These are phyloP conservation scores for Cyberlindnera nakhonratchasimensis DNA, from an alignment of 805 yeast genomes.

Conservation along the genomic window DNA sequence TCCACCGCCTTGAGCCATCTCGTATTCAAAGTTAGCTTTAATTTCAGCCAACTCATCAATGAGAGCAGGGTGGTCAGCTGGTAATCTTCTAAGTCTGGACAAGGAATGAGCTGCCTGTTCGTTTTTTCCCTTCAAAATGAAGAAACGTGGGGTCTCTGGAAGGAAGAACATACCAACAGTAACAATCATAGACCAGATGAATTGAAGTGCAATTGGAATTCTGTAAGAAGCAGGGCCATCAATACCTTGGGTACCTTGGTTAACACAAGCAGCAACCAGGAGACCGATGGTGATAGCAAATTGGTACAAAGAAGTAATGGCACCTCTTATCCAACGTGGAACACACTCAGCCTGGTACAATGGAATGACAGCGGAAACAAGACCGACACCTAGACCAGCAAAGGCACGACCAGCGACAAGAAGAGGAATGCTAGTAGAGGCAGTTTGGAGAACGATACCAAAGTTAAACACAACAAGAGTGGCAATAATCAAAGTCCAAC, in stretches of 20 bases:
- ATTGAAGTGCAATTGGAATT: conserved; percentile 71
- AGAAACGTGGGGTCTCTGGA: conserved; percentile 77
- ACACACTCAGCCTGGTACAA: conserved; percentile 77
- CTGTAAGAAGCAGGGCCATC: conserved; percentile 59
- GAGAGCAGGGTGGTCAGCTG: conserved; percentile 41
- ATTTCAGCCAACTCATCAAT: conserved; percentile 46
- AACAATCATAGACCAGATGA: conserved; percentile 63
- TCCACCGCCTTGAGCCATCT: conserved; percentile 31
- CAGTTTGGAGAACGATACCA: conserved; percentile 50
- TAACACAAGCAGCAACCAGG: conserved; percentile 63
- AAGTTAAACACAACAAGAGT: conserved; percentile 47
- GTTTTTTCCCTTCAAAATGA: conserved; percentile 50
- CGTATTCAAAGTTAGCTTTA: conserved; percentile 45
- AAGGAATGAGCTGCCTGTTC: conserved; percentile 58
- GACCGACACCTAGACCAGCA: conserved; percentile 73
- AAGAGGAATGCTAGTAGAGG: conserved; percentile 43
- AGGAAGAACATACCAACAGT: conserved; percentile 59
- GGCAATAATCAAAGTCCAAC: conserved; percentile 40
- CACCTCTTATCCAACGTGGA: conserved; percentile 76
- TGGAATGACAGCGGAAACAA: conserved; percentile 68
- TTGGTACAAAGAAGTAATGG: conserved; percentile 73
- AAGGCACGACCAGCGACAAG: conserved; percentile 67
- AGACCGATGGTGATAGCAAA: conserved; percentile 72
- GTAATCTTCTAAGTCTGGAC: conserved; percentile 50
- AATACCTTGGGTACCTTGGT: conserved; percentile 60